Conservation (phyloP, 2,329 filamentous ascomycete genomes). For the Nigrospora oryzae region DNA sequence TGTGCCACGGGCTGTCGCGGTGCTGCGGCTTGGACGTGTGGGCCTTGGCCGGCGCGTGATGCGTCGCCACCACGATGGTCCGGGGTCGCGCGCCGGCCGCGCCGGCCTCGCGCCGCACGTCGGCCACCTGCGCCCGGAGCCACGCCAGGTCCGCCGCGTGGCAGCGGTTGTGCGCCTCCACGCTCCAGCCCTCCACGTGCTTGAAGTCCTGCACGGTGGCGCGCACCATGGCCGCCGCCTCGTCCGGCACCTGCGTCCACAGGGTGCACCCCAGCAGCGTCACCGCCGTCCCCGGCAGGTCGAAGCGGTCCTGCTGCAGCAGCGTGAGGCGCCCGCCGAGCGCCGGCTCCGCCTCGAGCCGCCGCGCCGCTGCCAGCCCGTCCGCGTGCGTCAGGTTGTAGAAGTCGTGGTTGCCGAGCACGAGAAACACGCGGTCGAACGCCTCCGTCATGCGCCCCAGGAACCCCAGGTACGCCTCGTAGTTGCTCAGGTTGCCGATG, state of each 20-base stretch:
- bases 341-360: conserved; percentile 26
- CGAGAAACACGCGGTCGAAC: conserved; percentile 35
- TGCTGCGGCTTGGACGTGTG: conserved; percentile 41
- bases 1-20: conserved; percentile 32
- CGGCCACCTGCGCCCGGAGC: conserved; percentile 32
- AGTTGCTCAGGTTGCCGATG: conserved; percentile 38
- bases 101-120: conserved; percentile 4
- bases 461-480: conserved; percentile 34
- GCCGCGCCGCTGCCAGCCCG: conserved; percentile 26
- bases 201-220: conserved; percentile 43
- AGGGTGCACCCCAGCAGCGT: conserved; percentile 50
- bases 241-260: conserved; percentile 40
- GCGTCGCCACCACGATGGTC: conserved; percentile 42
- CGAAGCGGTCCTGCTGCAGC: conserved; percentile 31
- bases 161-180: conserved; percentile 36
- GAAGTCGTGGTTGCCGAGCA: conserved; percentile 48
- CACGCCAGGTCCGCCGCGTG: conserved; percentile 41
- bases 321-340: conserved; percentile 30
- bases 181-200: conserved; percentile 42
- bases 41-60: conserved; percentile 45
- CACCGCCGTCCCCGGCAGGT: conserved; percentile 29
- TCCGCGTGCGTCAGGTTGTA: conserved; percentile 31
- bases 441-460: conserved; percentile 28
- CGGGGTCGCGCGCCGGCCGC: neutral
- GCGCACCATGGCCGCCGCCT: conserved; percentile 27